Conservation (phyloP, 2,329 filamentous ascomycete genomes). For the Beauveria sp. region DNA sequence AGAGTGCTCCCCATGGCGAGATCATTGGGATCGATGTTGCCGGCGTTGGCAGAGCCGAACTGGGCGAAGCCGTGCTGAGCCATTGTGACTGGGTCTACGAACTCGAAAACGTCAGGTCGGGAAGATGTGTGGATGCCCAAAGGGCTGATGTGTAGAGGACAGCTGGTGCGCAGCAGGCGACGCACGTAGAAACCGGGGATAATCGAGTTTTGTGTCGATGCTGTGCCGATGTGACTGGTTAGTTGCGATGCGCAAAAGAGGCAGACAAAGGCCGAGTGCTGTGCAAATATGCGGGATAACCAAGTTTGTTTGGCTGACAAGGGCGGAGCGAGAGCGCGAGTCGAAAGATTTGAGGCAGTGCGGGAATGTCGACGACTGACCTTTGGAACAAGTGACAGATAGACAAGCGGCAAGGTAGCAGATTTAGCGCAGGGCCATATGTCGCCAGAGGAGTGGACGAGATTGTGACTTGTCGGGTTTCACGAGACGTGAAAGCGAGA, state of each 20-base stretch:
- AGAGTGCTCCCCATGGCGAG: conserved; percentile 61
- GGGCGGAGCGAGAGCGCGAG: background rate
- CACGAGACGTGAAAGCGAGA: background rate
- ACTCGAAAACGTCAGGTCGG: conserved; percentile 12
- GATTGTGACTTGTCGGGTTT: background rate
- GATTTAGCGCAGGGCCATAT: conserved; percentile 3
- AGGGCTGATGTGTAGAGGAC: background rate
- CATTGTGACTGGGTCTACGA: conserved; percentile 30
- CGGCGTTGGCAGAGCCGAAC: conserved; percentile 44
- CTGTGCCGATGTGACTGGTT: background rate
- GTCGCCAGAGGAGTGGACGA: background rate
- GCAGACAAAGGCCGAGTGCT: background rate
- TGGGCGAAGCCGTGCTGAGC: conserved; percentile 50
- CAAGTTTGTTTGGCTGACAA: background rate
- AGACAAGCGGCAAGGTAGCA: background rate
- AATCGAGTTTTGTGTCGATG: background rate
- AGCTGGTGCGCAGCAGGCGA: conserved; percentile 2
- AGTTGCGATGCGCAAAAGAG: background rate
- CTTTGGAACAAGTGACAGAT: background rate
- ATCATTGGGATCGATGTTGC: conserved; percentile 76
- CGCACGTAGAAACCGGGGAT: background rate
- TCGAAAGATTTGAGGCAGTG: background rate
- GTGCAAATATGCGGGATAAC: background rate
- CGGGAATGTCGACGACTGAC: conserved; percentile 4
- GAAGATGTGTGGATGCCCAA: conserved; percentile 10